Base-by-base conservation (phyloP, 805 yeast genomes). In the Teunomyces barrocoloradensis region DNA sequence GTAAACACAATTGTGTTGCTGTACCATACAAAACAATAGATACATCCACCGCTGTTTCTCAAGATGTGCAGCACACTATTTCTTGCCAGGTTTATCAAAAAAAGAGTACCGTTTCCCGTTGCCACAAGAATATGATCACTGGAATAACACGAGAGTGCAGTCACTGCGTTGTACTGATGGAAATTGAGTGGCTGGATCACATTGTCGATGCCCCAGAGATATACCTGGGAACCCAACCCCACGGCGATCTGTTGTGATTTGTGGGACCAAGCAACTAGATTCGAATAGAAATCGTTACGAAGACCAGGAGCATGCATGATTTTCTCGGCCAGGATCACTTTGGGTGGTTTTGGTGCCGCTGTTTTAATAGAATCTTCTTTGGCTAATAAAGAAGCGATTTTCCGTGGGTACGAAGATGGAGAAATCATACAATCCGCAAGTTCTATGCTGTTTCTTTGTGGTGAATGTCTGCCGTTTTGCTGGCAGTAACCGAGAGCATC, bases 281-380 rank as follows among this genome's bases (percentile, higher is more conserved):
- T 87, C 1, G 88, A 77, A 63, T 89, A 89, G 58, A 83, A 89
- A 60, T 89, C 96, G 61, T 87, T 84, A 50, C 85, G 68, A 45
- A 89, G 63, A 2, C 81, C 81, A 0, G 90, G 90, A 0, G 94
- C 91, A 35, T 63, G 65, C n/a, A 65, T 48, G 13, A 59, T 43
- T 38, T 47, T 48, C 20, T 38, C 23, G 4, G 54, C 53, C 13
- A 13, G 32, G n/a, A 51, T 27, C 18, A 46, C 17, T 38, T 42
- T 51, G 13, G 38, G 33, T 10, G 40, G 38, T 6, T 30, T 50
- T 15, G 34, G 32, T 25, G 15, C 17, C 17, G 12, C 25, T 9
- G 43, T 29, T 3, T 25, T 15, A 5, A 10, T 15, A 10, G 29
- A n/a, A 6, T 21, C 23, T 6, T 44, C 46, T 13, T 32, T 33